These are phyloP conservation scores for Hamamelis virginiana DNA, from an alignment of 164 flowering plant species.

Conservation along the genomic window DNA sequence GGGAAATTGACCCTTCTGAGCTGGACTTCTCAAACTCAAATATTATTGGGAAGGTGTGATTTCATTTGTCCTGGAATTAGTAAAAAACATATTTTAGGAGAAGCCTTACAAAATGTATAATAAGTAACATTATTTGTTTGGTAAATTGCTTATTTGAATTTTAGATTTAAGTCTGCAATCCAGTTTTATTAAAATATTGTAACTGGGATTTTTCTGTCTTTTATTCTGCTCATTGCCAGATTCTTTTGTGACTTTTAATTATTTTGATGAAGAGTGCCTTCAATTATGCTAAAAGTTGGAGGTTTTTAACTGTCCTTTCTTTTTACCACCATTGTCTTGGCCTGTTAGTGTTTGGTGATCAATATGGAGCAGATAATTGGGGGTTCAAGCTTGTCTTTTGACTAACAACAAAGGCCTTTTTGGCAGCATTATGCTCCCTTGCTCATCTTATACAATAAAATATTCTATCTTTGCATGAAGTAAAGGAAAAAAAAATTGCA, in stretches of 20 bases:
- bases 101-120: background rate
- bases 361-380: too few species aligned
- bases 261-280: background rate
- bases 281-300: background rate
- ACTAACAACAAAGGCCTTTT: too few species aligned
- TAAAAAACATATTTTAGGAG: background rate
- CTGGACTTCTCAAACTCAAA: conserved; percentile 78
- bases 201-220: background rate
- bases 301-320: too few species aligned
- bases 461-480: too few species aligned
- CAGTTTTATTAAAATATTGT: background rate
- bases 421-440: too few species aligned
- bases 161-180: background rate
- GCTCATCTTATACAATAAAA: too few species aligned
- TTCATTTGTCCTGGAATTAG: conserved; percentile 3
- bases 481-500: too few species aligned
- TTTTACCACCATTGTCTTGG: too few species aligned
- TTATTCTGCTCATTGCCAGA: background rate
- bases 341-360: too few species aligned
- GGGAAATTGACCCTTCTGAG: conserved; percentile 98
- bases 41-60: conserved; percentile 79
- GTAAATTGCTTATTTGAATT: background rate
- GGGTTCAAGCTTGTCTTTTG: too few species aligned
- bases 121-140: background rate
- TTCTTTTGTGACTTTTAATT: background rate